Conservation (phyloP, 164 flowering plant species). For the Brasenia schreberi region DNA sequence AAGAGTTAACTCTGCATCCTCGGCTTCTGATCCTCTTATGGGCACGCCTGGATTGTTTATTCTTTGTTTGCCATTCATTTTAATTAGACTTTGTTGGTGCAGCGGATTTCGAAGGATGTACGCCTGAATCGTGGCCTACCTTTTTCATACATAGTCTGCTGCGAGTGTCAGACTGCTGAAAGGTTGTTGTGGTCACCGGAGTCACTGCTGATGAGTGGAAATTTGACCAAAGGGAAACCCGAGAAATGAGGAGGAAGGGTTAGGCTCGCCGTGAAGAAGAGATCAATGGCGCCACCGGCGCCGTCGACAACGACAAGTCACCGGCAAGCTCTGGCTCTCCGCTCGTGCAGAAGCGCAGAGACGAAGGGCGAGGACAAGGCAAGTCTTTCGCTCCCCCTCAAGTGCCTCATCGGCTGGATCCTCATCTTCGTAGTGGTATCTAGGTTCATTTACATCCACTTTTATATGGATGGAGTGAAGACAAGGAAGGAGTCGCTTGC, state of each 20-base stretch:
- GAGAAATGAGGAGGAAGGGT: constrained; percentile 3
- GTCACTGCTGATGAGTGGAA: neutral
- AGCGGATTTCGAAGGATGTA: too few species aligned
- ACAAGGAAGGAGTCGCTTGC: constrained; percentile 55
- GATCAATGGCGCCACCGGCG: neutral
- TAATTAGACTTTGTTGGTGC: too few species aligned
- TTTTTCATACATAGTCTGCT: too few species aligned
- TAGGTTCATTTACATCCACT: constrained; percentile 16
- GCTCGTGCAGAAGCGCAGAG: neutral
- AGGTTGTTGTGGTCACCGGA: neutral
- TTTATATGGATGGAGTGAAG: constrained; percentile 37
- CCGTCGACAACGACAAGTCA: neutral
- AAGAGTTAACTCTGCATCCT: too few species aligned
- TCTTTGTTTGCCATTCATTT: too few species aligned
- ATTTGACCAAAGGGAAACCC: neutral
- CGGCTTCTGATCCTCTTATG: too few species aligned
- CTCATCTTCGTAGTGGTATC: constrained; percentile 18
- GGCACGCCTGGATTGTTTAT: too few species aligned
- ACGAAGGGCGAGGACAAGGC: constrained; percentile 1
- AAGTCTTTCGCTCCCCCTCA: constrained; percentile 3
- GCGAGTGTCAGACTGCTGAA: constrained; percentile 1
- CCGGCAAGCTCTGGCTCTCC: neutral
- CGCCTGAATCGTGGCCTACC: too few species aligned
- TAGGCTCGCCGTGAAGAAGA: neutral
- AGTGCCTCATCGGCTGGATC: constrained; percentile 33